These are phyloP conservation scores for Didymella lethalis DNA, from an alignment of 2,329 filamentous ascomycete genomes.

Conservation along the genomic window DNA sequence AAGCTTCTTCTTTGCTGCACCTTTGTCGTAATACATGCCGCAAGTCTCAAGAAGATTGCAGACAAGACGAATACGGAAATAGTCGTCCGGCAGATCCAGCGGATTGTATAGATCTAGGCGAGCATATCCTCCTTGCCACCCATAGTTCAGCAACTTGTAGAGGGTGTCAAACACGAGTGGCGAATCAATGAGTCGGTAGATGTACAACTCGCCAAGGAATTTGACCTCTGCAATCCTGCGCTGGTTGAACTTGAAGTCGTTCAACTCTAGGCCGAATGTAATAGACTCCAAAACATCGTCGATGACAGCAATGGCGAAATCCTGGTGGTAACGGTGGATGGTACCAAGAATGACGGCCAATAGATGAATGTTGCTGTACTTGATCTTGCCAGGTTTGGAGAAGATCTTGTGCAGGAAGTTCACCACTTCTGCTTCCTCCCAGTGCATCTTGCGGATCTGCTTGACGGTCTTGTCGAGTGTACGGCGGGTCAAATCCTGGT, in stretches of 20 bases:
- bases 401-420: constrained; percentile 87
- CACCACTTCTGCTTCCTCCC: constrained; percentile 91
- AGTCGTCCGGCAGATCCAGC: constrained; percentile 90
- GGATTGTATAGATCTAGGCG: constrained; percentile 77
- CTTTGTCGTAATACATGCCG: constrained; percentile 94
- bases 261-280: constrained; percentile 86
- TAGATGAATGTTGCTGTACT: constrained; percentile 95
- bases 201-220: constrained; percentile 95
- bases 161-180: constrained; percentile 93
- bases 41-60: constrained; percentile 93
- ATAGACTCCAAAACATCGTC: constrained; percentile 92
- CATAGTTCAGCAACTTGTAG: constrained; percentile 93
- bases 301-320: constrained; percentile 89
- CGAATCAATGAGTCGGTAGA: constrained; percentile 96
- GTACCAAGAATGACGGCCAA: constrained; percentile 88
- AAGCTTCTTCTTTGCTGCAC: constrained; percentile 92
- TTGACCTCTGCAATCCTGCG: constrained; percentile 94
- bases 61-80: constrained; percentile 90
- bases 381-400: constrained; percentile 94
- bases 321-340: constrained; percentile 88
- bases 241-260: constrained; percentile 98
- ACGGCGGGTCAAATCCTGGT: constrained; percentile 91
- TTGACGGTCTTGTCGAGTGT: constrained; percentile 94
- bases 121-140: constrained; percentile 82
- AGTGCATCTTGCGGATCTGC: constrained; percentile 93